These are phyloP conservation scores for Melaleuca quinquenervia DNA, from an alignment of 345 rosid species.

Conservation along the genomic window DNA sequence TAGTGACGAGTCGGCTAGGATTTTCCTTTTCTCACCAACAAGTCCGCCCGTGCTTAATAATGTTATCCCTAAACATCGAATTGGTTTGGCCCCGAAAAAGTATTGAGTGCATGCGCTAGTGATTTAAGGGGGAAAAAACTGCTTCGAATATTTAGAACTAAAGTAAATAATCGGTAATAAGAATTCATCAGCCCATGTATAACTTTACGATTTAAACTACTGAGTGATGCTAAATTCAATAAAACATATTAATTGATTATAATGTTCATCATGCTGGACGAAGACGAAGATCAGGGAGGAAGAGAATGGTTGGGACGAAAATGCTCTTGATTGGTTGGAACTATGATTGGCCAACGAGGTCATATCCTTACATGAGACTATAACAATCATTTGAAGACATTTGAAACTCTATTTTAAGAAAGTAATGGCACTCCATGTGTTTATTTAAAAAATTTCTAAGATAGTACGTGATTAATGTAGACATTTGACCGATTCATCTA, in stretches of 20 bases:
- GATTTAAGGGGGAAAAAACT: neutral
- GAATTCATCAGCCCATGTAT: neutral
- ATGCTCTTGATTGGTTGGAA: neutral
- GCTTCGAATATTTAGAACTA: neutral
- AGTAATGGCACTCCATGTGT: neutral
- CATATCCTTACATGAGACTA: neutral
- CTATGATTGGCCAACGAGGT: neutral
- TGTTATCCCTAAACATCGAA: neutral
- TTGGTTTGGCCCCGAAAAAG: neutral
- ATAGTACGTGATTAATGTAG: neutral
- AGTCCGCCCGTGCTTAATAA: too few relatives aligned
- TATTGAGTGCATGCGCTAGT: neutral
- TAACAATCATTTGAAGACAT: neutral
- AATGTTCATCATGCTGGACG: neutral
- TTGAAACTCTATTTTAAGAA: neutral
- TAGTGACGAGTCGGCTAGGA: too few relatives aligned
- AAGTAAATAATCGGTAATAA: neutral
- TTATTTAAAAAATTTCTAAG: neutral
- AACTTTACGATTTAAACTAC: neutral
- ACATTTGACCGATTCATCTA: neutral
- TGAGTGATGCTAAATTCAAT: neutral
- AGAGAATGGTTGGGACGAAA: neutral
- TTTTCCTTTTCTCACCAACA: too few relatives aligned
- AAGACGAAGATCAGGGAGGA: neutral
- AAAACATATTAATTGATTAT: neutral